phyloP scores from a whole-genome alignment of 2,329 filamentous ascomycete species.

The Cladobotryum protrusum region DNA sequence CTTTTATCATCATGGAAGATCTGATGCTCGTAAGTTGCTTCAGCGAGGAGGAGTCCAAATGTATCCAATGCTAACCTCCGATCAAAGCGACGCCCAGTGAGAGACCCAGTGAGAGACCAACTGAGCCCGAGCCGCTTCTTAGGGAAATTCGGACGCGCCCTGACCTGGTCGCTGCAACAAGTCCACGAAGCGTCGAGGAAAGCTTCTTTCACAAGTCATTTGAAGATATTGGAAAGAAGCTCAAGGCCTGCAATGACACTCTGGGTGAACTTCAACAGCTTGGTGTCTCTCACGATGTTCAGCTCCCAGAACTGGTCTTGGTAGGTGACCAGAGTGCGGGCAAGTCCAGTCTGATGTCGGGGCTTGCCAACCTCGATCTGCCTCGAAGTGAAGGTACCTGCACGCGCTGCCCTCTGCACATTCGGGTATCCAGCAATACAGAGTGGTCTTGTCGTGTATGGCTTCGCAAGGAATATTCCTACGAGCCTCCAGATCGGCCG shows the following conservation, averaged over 20 bases:
- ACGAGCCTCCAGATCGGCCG: slow-evolving; percentile 32
- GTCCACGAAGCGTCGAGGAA: slow-evolving; percentile 25
- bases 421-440: slow-evolving; percentile 55
- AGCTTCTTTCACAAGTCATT: slow-evolving; percentile 39
- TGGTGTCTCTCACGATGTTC: slow-evolving; percentile 64
- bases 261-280: slow-evolving; percentile 64
- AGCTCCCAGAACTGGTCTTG: slow-evolving; percentile 72
- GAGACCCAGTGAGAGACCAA: slow-evolving; percentile 28
- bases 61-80: slow-evolving; percentile 9
- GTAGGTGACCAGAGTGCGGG: slow-evolving; percentile 82
- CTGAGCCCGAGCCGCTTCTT: slow-evolving; percentile 29
- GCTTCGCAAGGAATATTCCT: slow-evolving; percentile 59
- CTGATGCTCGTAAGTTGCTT: slow-evolving; percentile 33
- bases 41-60: background rate
- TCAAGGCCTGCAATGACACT: slow-evolving; percentile 59
- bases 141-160: slow-evolving; percentile 30
- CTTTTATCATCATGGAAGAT: slow-evolving; percentile 25
- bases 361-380: slow-evolving; percentile 62
- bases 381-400: slow-evolving; percentile 65
- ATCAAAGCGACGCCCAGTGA: slow-evolving; percentile 33
- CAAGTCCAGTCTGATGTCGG: slow-evolving; percentile 65
- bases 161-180: slow-evolving; percentile 15
- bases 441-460: slow-evolving; percentile 65
- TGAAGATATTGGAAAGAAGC: slow-evolving; percentile 52
- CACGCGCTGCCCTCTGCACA: slow-evolving; percentile 75